These are phyloP conservation scores for Tricladium varicosporioides DNA, from an alignment of 2,329 filamentous ascomycete species.

Conservation along the genomic window DNA sequence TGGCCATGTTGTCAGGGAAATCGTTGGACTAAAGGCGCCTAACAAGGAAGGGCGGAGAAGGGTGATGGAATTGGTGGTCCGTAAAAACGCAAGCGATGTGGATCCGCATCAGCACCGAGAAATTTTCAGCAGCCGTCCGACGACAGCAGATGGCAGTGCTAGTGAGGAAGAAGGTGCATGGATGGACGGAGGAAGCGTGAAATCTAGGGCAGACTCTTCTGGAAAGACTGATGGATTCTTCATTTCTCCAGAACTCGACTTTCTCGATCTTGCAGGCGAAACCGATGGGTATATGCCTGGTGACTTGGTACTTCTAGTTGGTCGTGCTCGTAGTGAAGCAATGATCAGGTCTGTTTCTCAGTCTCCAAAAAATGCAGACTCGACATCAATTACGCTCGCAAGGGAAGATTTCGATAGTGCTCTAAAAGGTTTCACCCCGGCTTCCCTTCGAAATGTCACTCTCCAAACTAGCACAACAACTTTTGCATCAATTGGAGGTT, in stretches of 20 bases:
- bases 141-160: slow-evolving; percentile 51
- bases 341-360: slow-evolving; percentile 75
- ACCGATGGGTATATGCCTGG: slow-evolving; percentile 99
- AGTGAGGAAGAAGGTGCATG: slow-evolving; percentile 61
- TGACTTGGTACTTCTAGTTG: slow-evolving; percentile 81
- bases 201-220: slow-evolving; percentile 44
- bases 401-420: slow-evolving; percentile 79
- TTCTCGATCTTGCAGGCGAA: slow-evolving; percentile 87
- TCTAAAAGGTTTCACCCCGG: slow-evolving; percentile 88
- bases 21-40: slow-evolving; percentile 83
- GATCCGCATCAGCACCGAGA: slow-evolving; percentile 39
- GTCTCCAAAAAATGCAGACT: slow-evolving; percentile 41
- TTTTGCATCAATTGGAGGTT: slow-evolving; percentile 87
- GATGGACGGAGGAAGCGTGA: slow-evolving; percentile 70
- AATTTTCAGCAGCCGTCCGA: slow-evolving; percentile 48
- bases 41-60: slow-evolving; percentile 85
- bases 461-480: slow-evolving; percentile 90
- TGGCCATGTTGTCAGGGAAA: slow-evolving; percentile 89
- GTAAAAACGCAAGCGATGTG: slow-evolving; percentile 45
- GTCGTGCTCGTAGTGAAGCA: slow-evolving; percentile 86
- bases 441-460: slow-evolving; percentile 90
- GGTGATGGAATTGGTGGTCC: slow-evolving; percentile 78
- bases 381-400: slow-evolving; percentile 60
- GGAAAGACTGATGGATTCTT: slow-evolving; percentile 60
- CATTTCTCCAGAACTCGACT: slow-evolving; percentile 76